These are phyloP conservation scores for Eucalyptus marginata DNA, from an alignment of 345 rosid species.

Conservation along the genomic window DNA sequence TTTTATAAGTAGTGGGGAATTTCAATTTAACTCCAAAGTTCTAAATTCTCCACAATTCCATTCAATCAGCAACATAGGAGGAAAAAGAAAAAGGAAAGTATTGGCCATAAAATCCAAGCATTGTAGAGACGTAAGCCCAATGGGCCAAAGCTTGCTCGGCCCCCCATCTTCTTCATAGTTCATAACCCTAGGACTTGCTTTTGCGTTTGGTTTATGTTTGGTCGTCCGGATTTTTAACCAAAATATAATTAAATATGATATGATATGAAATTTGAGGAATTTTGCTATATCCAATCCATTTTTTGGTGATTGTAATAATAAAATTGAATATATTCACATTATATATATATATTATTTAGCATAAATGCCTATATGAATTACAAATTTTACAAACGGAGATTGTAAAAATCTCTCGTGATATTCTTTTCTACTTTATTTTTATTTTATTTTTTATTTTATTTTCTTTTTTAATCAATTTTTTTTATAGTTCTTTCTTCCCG, in stretches of 20 bases:
- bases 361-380: too few relatives aligned
- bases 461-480: too few relatives aligned
- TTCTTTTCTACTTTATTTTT: too few relatives aligned
- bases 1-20: background rate
- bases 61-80: background rate
- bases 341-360: too few relatives aligned
- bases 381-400: too few relatives aligned
- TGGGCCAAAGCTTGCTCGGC: background rate
- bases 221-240: fast-evolving
- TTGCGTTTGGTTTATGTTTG: fast-evolving
- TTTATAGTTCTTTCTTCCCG: too few relatives aligned
- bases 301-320: too few relatives aligned
- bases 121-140: background rate
- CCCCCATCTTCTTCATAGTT: background rate
- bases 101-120: background rate
- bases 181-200: background rate
- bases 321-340: too few relatives aligned
- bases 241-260: too few relatives aligned
- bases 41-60: background rate
- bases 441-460: too few relatives aligned
- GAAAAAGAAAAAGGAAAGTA: background rate
- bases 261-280: fast-evolving
- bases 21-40: background rate
- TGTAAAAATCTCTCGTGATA: too few relatives aligned
- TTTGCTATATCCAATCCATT: fast-evolving